Evolutionary conservation across 2,329 filamentous ascomycete species (phyloP), one percentile per base, ranked within the genome.

Genomic region (Scortechinia acanthostroma): DNA sequence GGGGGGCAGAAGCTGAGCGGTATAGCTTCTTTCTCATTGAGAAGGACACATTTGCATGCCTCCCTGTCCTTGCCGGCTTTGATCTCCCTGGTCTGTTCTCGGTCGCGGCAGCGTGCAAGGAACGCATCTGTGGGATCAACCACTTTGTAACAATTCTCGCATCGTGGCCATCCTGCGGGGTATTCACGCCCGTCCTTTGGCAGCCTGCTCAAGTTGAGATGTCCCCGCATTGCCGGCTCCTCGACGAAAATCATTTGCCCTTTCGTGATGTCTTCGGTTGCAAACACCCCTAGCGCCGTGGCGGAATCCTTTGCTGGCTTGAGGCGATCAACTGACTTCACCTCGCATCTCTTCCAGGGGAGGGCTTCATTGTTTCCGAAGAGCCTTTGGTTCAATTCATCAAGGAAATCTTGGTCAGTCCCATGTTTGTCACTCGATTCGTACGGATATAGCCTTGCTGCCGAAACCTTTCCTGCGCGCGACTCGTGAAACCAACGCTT

Each of bases 181-280:
- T 19, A 10, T 10, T 15, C 10, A 30, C 10, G 13, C 17, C 20
- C 20, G 20, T 40, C 35, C 22, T 30, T n/a, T 13, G 37, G 14
- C 14, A 52, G 46, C 20, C 44, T 44, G 15, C 45, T 45, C 3
- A 43, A 43, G 4, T 50, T 48, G 30, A 63, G 55, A 48, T 62
- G 55, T 15, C 61, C 57, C 43, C 61, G 53, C n/a, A 62, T 54
- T 2, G 55, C 56, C 2, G 61, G 61, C 33, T 63, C 61, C 43
- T 63, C 60, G 19, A 49, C 53, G 46, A 57, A 55, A 23, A 64
- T 55, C 4, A 58, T 16, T 21, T 54, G 50, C 2, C 52, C 52
- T 19, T 44, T 42, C 15, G 45, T 23, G 28, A 64, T 62, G 4
- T 52, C 20, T 14, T 46, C 30, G 2, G 44, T 54, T 4, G 61